Conservation (phyloP, 23 red algal species). For the Gracilaria domingensis region DNA sequence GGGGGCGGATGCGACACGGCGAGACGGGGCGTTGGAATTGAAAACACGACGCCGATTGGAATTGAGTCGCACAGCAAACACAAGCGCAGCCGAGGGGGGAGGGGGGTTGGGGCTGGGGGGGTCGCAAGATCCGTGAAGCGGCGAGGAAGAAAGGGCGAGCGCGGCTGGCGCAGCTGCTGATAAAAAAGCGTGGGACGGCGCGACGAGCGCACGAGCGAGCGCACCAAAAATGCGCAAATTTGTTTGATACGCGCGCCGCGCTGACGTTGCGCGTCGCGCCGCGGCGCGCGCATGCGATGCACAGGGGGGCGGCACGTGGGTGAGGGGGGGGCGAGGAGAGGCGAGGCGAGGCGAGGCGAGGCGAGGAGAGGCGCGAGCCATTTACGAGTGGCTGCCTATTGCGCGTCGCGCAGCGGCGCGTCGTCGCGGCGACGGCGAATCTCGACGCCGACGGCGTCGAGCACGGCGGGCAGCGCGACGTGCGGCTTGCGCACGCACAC, state of each 20-base stretch:
- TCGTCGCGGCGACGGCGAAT: slow-evolving; percentile 4
- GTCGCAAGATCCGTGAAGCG: no score
- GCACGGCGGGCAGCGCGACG: slow-evolving; percentile 73
- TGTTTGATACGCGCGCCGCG: background rate
- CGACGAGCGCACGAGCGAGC: background rate
- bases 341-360: no score
- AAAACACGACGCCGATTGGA: background rate
- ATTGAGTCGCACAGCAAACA: background rate
- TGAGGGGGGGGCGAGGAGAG: no score
- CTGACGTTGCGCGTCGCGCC: background rate
- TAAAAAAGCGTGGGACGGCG: no score
- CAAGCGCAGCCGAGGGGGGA: no score
- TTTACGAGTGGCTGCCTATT: no score
- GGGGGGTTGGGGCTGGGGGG: no score
- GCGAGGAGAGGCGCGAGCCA: no score
- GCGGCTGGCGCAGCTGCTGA: background rate
- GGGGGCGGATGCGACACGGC: background rate
- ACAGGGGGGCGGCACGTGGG: no score
- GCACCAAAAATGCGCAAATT: background rate
- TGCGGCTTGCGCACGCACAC: slow-evolving; percentile 82
- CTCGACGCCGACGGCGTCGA: slow-evolving; percentile 83
- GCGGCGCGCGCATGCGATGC: background rate
- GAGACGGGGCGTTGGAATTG: no score
- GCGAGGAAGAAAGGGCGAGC: no score
- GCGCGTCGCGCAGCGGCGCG: background rate